These are phyloP conservation scores for Capsicum pubescens DNA, from an alignment of 257 asterid species.

Conservation along the genomic window DNA sequence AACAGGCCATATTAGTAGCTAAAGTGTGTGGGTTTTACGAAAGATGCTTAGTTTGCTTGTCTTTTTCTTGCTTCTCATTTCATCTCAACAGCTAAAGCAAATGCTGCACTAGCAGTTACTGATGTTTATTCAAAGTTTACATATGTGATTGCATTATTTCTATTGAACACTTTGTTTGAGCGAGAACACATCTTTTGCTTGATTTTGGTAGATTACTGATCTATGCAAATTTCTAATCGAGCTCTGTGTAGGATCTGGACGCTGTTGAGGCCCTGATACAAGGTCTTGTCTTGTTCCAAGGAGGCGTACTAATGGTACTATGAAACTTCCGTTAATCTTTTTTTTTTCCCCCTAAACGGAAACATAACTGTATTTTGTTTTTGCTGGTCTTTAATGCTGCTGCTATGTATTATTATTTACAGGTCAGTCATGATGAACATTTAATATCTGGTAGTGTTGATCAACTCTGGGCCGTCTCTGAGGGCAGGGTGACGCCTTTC, in stretches of 20 bases:
- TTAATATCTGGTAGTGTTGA: slow-evolving; percentile 96
- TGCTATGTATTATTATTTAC: slow-evolving; percentile 30
- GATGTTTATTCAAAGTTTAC: background rate
- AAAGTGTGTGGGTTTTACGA: background rate
- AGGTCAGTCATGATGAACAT: slow-evolving; percentile 99
- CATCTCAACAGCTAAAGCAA: background rate
- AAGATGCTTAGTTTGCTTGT: background rate
- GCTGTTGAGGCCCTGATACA: slow-evolving; percentile 98
- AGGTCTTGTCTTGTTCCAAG: slow-evolving; percentile 96
- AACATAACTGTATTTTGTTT: background rate
- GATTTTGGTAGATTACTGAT: slow-evolving; percentile 6
- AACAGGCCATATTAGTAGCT: background rate
- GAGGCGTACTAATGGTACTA: slow-evolving; percentile 95
- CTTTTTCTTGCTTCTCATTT: background rate
- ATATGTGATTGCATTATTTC: background rate
- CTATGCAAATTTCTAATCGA: slow-evolving; percentile 4
- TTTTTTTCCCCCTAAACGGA: background rate
- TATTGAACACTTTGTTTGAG: slow-evolving; percentile 1
- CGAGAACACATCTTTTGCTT: background rate
- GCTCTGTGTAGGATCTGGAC: slow-evolving; percentile 74
- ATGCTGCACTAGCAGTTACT: background rate
- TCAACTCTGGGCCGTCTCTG: slow-evolving; percentile 87
- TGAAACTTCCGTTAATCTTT: slow-evolving; percentile 18
- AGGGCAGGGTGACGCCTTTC: slow-evolving; percentile 76
- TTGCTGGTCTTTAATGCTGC: slow-evolving; percentile 33